A percentile compares a stretch with the other conserved stretches of the same genome.
These are phyloP conservation scores for Suillus subalutaceus DNA, from an alignment of 768 basidiomycete species.

Conservation along the genomic window DNA sequence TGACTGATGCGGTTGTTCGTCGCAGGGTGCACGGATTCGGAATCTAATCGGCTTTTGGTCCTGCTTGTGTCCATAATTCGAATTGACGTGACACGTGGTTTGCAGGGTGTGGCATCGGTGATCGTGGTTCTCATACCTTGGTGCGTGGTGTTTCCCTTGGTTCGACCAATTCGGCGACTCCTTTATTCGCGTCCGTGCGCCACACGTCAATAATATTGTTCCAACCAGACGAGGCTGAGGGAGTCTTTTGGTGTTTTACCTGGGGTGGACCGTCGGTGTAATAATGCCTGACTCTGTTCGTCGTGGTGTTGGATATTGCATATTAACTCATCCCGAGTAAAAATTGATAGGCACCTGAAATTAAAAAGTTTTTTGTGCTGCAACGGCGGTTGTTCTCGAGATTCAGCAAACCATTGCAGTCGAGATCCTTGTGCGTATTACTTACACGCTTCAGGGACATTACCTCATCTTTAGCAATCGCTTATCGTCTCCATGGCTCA, in stretches of 20 bases:
- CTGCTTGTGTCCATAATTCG: neutral
- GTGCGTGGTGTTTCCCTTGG: neutral
- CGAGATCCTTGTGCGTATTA: neutral
- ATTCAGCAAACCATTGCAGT: neutral
- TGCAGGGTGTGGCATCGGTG: neutral
- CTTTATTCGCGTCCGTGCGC: neutral
- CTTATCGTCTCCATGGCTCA: constrained; percentile 3
- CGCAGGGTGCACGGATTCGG: neutral
- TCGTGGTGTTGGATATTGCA: neutral
- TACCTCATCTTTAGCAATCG: constrained; percentile 4
- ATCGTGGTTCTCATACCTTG: neutral
- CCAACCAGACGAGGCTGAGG: neutral
- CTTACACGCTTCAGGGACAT: constrained; percentile 2
- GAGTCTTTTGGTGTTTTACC: neutral
- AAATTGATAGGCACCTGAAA: neutral
- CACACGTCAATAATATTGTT: neutral
- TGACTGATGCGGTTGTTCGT: neutral
- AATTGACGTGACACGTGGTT: constrained; percentile 1
- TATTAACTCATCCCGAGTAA: neutral
- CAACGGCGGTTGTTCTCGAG: neutral
- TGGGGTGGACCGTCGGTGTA: neutral
- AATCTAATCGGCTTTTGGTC: neutral
- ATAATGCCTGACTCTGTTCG: neutral
- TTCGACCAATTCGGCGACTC: neutral
- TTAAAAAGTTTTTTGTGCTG: neutral